These are phyloP conservation scores for Ceriops tagal DNA, from an alignment of 345 rosid species.

Conservation along the genomic window DNA sequence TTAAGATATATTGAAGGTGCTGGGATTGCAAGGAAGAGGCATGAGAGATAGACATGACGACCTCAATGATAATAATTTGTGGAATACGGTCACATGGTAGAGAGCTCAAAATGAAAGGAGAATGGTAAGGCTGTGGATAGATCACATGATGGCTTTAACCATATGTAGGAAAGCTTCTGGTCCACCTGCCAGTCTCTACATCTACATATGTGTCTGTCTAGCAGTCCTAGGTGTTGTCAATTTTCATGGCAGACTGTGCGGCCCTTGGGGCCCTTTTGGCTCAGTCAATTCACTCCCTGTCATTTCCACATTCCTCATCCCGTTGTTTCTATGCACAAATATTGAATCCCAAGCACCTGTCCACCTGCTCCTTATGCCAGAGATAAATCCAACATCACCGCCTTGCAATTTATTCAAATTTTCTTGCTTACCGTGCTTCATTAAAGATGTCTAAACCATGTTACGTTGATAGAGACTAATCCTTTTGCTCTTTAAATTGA, in stretches of 20 bases:
- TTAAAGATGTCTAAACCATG: background rate
- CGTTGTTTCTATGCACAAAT: conserved; percentile 14
- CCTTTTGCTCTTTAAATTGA: background rate
- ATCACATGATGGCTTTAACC: conserved; percentile 22
- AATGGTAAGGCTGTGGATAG: background rate
- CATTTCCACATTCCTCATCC: conserved; percentile 25
- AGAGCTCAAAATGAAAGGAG: background rate
- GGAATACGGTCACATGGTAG: background rate
- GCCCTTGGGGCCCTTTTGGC: background rate
- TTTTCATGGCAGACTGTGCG: conserved; percentile 13
- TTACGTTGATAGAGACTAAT: conserved; percentile 10
- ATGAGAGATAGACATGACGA: conserved; percentile 19
- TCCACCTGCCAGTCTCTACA: conserved; percentile 18
- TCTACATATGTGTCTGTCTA: conserved; percentile 21
- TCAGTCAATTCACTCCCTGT: conserved; percentile 9
- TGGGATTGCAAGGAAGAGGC: background rate
- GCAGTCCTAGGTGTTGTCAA: conserved; percentile 21
- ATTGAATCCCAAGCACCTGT: conserved; percentile 13
- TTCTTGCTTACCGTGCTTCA: background rate
- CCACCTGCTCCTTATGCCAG: conserved; percentile 5
- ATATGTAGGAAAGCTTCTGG: background rate
- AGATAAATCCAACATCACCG: background rate
- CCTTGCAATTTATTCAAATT: background rate
- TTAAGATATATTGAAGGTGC: background rate
- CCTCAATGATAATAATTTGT: conserved; percentile 10